Evolutionary conservation across 495 filamentous ascomycete genomes (phyloP), one percentile per base, ranked within the genome.

Genomic region (Peziza echinospora): DNA sequence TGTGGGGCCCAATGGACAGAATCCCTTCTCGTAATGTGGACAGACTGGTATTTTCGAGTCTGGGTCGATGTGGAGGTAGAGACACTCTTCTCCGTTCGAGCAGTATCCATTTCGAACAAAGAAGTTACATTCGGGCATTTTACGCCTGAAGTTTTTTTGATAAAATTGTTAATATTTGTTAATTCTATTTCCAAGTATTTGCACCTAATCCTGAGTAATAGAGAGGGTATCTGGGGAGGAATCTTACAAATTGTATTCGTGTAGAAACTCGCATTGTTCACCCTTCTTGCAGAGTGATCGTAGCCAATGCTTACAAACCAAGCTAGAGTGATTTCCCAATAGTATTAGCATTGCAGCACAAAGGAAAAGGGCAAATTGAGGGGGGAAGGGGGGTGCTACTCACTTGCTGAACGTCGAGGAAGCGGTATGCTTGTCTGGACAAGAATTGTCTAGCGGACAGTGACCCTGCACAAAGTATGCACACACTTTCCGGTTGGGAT

Each of bases 221-320:
- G 26, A 5, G 24, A n/a, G 21, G 37, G 23, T 16, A 22, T 21
- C 19, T 17, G 21, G 21, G 24, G 39, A 25, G 26, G 23, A 26
- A 23, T 49, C 59, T 44, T 47, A 65, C 53, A 97, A 73, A 69
- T 97, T 94, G 70, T 91, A 97, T 66, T 93, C 87, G 66, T 97
- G 89, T 48, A 93, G 68, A 59, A 93, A 97, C 65, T 94, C 89
- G 72, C 89, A 97, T 47, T 73, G 72, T 50, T 89, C 73, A 26
- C 87, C 91, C 63, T 96, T 96, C 62, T 96, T 97, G 70, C 89
- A 97, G 21, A 97, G 77, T 0, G 84, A 85, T 53, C 91, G 81
- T 52, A 96, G 76, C 76, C 91, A 97, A 72, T 96, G 89, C 66
- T 97, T 97, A 76, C 89, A 97, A 47, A 97, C 84, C 0, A 93